Evolutionary conservation across 163 green algal genomes (phyloP), one percentile per base, ranked within the genome.

Genomic region (Chloromonas sp.): DNA sequence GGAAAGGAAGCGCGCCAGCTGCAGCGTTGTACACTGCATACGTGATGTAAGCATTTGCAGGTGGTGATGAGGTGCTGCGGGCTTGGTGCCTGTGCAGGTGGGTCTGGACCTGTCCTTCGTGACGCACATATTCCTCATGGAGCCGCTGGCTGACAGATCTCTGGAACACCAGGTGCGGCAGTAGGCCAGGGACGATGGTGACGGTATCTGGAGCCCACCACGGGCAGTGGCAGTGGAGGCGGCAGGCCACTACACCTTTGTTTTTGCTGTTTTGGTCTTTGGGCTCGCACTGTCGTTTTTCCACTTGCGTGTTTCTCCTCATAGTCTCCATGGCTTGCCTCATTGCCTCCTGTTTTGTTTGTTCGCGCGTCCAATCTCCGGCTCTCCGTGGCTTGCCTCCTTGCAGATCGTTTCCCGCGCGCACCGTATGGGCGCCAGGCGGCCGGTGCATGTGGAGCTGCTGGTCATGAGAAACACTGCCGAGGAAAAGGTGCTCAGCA

Each of bases 61-160:
- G 36, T 36, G 36, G 36, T 36, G 36, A 36, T 36, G 36, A 36
- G 36, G 36, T 36, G 36, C 36, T 36, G 36, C 36, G 36, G 36
- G 36, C 36, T 36, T 36, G 36, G 36, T 36, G 36, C 36, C 36
- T 84, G 59, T 82, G 14, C 79, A 90, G 85, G 93, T 98, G 59
- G 97, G 97, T 0, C 90, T 99, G 66, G 97, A 99, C 88, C 92
- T 99, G 71, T 94, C 87, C 11, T 98, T 96, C 85, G 94, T 91
- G 8, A 79, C 79, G 60, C 87, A 93, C 76, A 92, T 98, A 3
- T 97, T 98, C 83, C 88, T 99, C 58, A 97, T 98, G 96, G 96
- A 99, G 89, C 96, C 96, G 0, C 88, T 99, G 58, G 90, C 87
- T 58, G 95, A 99, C 84, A 61, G 71, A 2, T 88, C 90, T 2